These are phyloP conservation scores for Magnolia sinica DNA, from an alignment of 164 flowering plant species.

Conservation along the genomic window DNA sequence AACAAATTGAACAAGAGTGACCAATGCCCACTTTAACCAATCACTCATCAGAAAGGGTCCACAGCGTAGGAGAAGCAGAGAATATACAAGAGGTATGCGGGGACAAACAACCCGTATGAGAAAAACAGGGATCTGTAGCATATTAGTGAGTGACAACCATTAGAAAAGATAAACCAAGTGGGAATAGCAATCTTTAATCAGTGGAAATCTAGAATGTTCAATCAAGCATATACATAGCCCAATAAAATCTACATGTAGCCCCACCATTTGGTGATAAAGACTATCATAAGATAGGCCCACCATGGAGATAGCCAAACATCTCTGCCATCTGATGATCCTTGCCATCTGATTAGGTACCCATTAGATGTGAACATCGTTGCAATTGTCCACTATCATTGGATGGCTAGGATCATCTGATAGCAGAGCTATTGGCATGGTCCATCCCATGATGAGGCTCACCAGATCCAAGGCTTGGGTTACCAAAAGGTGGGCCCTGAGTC, in stretches of 20 bases:
- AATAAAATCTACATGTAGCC: neutral
- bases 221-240: neutral
- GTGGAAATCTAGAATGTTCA: neutral
- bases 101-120: slow-evolving; percentile 87
- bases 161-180: neutral
- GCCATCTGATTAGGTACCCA: neutral
- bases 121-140: slow-evolving; percentile 73
- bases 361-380: neutral
- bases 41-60: slow-evolving; percentile 94
- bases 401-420: too few species aligned
- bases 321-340: neutral
- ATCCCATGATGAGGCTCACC: neutral
- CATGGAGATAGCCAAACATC: neutral
- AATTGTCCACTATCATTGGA: neutral
- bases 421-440: too few species aligned
- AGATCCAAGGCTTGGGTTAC: neutral
- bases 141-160: neutral
- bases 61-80: slow-evolving; percentile 77
- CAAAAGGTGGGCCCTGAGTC: neutral
- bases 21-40: slow-evolving; percentile 92
- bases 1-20: slow-evolving; percentile 80
- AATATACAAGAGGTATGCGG: slow-evolving; percentile 66
- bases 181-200: neutral
- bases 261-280: neutral
- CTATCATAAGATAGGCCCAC: neutral